Evolutionary conservation across 176 grass and related monocot genomes (phyloP).

Genomic region (Alloteropsis semialata): DNA sequence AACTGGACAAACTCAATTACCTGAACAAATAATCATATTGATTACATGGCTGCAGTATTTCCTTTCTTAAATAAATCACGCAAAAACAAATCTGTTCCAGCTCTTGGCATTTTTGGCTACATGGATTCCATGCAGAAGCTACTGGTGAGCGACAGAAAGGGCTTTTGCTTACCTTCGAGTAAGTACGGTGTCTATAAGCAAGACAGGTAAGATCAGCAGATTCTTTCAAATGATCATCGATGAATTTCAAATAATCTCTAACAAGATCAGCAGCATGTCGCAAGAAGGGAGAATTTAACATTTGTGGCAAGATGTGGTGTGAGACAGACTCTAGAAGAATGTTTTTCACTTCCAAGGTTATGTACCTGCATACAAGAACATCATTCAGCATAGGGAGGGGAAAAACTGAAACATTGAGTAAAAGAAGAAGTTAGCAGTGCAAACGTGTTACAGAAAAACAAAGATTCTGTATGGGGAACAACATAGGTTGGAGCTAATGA

Average conservation of each 20-base stretch:
- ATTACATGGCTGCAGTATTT: not conserved
- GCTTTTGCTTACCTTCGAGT: slow-evolving; percentile 61
- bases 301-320: slow-evolving; percentile 88
- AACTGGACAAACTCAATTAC: slow-evolving; percentile 95
- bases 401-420: not conserved
- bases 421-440: slow-evolving; percentile 2
- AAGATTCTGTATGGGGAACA: not conserved
- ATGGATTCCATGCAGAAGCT: not conserved
- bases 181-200: slow-evolving; percentile 85
- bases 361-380: slow-evolving; percentile 64
- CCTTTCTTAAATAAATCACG: not conserved
- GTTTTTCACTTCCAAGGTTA: slow-evolving; percentile 91
- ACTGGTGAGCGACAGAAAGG: not conserved
- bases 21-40: slow-evolving; percentile 36
- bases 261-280: slow-evolving; percentile 72
- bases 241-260: slow-evolving; percentile 91
- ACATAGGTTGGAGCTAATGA: not conserved
- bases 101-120: not conserved
- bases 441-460: not conserved
- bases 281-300: slow-evolving; percentile 72
- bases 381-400: not conserved
- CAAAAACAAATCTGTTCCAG: not conserved
- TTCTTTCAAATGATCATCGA: slow-evolving; percentile 97
- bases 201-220: slow-evolving; percentile 93
- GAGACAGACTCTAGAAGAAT: slow-evolving; percentile 82